Conservation (phyloP, 108 stramenopile genomes). For the Cyclotella atomus region DNA sequence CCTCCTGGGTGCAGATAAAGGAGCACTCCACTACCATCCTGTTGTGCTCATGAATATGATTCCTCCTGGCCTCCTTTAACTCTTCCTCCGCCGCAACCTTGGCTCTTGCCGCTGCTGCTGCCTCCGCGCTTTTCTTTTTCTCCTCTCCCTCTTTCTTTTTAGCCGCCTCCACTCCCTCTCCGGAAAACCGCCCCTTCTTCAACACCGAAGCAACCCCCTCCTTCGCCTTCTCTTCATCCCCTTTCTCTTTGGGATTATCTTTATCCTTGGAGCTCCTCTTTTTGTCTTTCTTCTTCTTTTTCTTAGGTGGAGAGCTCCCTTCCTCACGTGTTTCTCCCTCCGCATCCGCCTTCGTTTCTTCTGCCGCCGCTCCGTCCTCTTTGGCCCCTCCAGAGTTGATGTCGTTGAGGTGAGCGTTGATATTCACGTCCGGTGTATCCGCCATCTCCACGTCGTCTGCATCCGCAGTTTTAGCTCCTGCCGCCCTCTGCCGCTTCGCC, state of each 20-base stretch:
- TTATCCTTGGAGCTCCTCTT: no score
- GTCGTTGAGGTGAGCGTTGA: no score
- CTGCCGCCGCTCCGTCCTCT: no score
- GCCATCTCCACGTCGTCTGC: neutral
- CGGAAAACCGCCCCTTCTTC: neutral
- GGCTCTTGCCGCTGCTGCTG: no score
- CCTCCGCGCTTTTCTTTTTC: no score
- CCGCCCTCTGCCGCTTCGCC: neutral
- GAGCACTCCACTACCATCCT: neutral
- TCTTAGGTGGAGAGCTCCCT: neutral
- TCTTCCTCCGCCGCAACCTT: no score
- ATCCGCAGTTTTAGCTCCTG: neutral
- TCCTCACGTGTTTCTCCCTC: no score
- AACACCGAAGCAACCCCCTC: neutral
- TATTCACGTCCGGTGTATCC: no score
- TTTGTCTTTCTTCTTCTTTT: slow-evolving; percentile 7
- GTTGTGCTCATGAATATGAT: neutral
- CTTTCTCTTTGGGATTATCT: no score
- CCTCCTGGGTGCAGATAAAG: neutral
- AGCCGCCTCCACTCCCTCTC: neutral
- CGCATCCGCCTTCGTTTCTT: no score
- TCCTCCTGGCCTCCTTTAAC: no score
- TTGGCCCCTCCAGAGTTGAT: no score
- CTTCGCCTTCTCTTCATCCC: neutral
- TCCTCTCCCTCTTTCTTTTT: neutral